Evolutionary conservation across 2,329 filamentous ascomycete species (phyloP).

Genomic region (Claviceps paspali): DNA sequence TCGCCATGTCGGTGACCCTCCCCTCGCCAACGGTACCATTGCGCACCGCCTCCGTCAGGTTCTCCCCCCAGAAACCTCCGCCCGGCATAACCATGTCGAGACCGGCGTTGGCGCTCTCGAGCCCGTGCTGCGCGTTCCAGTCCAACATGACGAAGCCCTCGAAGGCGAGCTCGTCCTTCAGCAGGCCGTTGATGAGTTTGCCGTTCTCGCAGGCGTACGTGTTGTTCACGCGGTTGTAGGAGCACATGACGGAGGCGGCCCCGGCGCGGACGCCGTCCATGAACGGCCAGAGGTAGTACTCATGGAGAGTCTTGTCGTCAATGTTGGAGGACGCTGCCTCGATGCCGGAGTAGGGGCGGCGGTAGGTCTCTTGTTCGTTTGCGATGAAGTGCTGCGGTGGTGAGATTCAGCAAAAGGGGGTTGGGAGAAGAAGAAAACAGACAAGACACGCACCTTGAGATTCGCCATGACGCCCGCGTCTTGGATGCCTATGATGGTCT

Average conservation of each 20-base stretch:
- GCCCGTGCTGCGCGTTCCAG: slow-evolving; percentile 51
- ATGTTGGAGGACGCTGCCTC: slow-evolving; percentile 46
- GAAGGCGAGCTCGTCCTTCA: slow-evolving; percentile 50
- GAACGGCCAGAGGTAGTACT: slow-evolving; percentile 53
- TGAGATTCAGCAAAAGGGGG: not conserved
- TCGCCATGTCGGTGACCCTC: slow-evolving; percentile 65
- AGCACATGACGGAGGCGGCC: slow-evolving; percentile 47
- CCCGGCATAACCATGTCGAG: slow-evolving; percentile 58
- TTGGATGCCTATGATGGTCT: slow-evolving; percentile 62
- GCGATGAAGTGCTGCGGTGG: slow-evolving; percentile 34
- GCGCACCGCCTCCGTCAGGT: slow-evolving; percentile 57
- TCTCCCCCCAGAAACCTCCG: slow-evolving; percentile 41
- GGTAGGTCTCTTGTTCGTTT: slow-evolving; percentile 44
- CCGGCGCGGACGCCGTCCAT: slow-evolving; percentile 44
- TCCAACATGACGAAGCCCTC: slow-evolving; percentile 55
- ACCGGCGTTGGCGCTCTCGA: slow-evolving; percentile 39
- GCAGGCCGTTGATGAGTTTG: slow-evolving; percentile 50
- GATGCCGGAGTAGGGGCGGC: slow-evolving; percentile 23
- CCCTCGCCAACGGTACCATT: slow-evolving; percentile 61
- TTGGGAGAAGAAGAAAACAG: not conserved
- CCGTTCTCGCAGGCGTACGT: slow-evolving; percentile 63
- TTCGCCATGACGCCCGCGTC: slow-evolving; percentile 66
- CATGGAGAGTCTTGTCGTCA: slow-evolving; percentile 50
- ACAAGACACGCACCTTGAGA: slow-evolving; percentile 35
- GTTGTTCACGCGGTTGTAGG: slow-evolving; percentile 57